Conservation (phyloP, 805 yeast genomes). For the Jamesozyma hellenica region DNA sequence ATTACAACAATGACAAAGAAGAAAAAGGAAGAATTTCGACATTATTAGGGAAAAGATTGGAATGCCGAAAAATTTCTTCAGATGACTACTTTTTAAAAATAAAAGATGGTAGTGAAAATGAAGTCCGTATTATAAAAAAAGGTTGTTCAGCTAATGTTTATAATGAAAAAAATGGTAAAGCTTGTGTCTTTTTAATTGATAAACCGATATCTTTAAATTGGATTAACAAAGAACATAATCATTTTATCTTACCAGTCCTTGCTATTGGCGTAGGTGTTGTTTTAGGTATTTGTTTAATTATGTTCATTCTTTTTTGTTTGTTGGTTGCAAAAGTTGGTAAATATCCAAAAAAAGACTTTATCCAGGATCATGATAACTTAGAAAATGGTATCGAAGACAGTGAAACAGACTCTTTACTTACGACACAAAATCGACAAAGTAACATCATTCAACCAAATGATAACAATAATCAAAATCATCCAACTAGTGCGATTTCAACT, state of each 20-base stretch:
- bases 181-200: constrained; percentile 58
- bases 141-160: constrained; percentile 43
- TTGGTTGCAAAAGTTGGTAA: constrained; percentile 4
- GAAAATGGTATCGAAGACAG: not conserved
- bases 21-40: constrained; percentile 29
- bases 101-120: constrained; percentile 42
- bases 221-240: constrained; percentile 45
- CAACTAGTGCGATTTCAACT: not conserved
- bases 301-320: constrained; percentile 11
- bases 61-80: constrained; percentile 34
- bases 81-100: constrained; percentile 33
- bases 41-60: constrained; percentile 33
- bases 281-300: constrained; percentile 40
- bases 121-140: constrained; percentile 46
- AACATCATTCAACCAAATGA: not conserved
- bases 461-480: not conserved
- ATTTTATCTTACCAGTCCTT: constrained; percentile 53
- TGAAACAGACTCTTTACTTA: constrained; percentile 5
- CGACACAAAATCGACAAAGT: not conserved
- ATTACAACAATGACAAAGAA: constrained; percentile 1
- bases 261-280: constrained; percentile 61
- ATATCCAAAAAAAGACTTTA: not conserved
- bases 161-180: constrained; percentile 10
- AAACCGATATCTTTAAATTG: constrained; percentile 57
- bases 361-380: not conserved